phyloP scores from a whole-genome alignment of 371 early-diverging fungal species.

The Mucor indicus region DNA sequence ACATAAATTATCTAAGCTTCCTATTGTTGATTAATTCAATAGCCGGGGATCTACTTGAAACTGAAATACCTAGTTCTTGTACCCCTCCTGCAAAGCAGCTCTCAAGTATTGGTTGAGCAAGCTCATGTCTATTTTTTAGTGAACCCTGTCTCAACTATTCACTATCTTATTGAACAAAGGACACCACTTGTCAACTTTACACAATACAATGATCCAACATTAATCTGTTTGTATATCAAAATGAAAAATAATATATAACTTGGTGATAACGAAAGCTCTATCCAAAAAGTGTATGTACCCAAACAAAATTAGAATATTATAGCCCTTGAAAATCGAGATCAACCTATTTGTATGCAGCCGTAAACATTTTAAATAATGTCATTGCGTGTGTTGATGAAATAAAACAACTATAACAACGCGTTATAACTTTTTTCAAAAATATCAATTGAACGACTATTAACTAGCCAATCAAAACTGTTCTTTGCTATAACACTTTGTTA shows the following conservation, averaged over 20 bases:
- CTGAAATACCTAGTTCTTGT: slow-evolving; percentile 13
- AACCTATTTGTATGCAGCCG: slow-evolving; percentile 7
- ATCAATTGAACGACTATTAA: too few species aligned
- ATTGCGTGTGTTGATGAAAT: slow-evolving; percentile 7
- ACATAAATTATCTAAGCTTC: slow-evolving; percentile 5
- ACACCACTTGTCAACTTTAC: too few species aligned
- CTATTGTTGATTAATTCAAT: slow-evolving; percentile 11
- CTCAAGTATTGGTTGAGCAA: too few species aligned
- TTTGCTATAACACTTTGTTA: too few species aligned
- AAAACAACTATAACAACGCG: too few species aligned
- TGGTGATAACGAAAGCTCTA: slow-evolving; percentile 12
- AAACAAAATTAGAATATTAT: slow-evolving; percentile 7
- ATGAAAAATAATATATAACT: slow-evolving; percentile 13
- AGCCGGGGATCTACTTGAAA: slow-evolving; percentile 13
- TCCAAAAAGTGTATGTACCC: slow-evolving; percentile 9
- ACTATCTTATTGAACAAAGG: too few species aligned
- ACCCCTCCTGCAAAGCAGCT: slow-evolving; percentile 7
- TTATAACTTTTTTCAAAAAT: too few species aligned
- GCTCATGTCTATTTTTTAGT: too few species aligned
- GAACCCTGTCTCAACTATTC: too few species aligned
- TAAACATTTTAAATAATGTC: slow-evolving; percentile 7
- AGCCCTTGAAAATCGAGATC: slow-evolving; percentile 12
- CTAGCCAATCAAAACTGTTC: too few species aligned
- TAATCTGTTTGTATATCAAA: slow-evolving; percentile 10
- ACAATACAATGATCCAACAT: slow-evolving; percentile 11